phyloP scores from a whole-genome alignment of 2,329 filamentous ascomycete genomes.

The Pseudocercospora musae region DNA sequence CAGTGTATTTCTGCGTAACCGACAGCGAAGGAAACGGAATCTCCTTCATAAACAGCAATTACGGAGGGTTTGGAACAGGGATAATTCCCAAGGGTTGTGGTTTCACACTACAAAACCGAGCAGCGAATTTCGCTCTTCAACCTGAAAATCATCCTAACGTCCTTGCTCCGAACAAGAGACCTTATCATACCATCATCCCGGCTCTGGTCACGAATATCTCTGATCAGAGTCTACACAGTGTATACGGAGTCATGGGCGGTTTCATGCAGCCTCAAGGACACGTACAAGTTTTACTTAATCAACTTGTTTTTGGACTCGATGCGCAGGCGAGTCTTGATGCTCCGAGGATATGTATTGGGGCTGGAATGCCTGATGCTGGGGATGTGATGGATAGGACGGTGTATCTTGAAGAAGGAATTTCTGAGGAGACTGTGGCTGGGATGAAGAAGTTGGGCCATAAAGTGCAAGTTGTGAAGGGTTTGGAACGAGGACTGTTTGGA shows the following conservation, averaged over 20 bases:
- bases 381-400: constrained; percentile 62
- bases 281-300: constrained; percentile 86
- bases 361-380: constrained; percentile 62
- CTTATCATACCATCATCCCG: constrained; percentile 97
- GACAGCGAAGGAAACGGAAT: constrained; percentile 84
- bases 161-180: constrained; percentile 76
- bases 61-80: constrained; percentile 78
- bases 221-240: constrained; percentile 73
- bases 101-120: constrained; percentile 92
- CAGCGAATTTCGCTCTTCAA: constrained; percentile 75
- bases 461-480: constrained; percentile 65
- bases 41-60: constrained; percentile 96
- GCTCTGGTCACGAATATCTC: constrained; percentile 76
- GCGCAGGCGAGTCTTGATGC: constrained; percentile 89
- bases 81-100: constrained; percentile 85
- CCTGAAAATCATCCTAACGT: constrained; percentile 69
- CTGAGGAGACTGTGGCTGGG: constrained; percentile 62
- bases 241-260: constrained; percentile 96
- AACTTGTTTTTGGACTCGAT: constrained; percentile 74
- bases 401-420: constrained; percentile 79
- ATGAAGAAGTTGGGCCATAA: constrained; percentile 69
- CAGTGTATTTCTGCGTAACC: constrained; percentile 86
- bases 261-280: constrained; percentile 99
- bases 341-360: constrained; percentile 82
- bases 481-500: constrained; percentile 69